Percentiles rank a stretch among this genome's conserved stretches.
Conservation (phyloP, 2,329 filamentous ascomycete species). For the Hymenoscyphus linearis region DNA sequence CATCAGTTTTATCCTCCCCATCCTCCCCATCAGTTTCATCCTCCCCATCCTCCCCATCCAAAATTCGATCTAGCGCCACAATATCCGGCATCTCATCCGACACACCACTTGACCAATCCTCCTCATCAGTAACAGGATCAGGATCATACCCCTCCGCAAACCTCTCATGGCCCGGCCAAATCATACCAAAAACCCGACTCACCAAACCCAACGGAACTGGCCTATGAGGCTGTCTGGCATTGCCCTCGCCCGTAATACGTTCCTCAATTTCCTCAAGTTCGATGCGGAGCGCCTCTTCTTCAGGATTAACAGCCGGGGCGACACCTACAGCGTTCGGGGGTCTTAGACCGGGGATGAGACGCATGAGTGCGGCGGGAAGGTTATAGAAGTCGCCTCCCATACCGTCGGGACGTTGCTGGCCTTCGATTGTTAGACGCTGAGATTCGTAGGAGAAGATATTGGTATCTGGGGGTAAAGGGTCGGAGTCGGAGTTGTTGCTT, state of each 20-base stretch:
- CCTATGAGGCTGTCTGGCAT: too few species aligned
- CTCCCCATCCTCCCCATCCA: slow-evolving; percentile 5
- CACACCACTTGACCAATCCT: slow-evolving; percentile 2
- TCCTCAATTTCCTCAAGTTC: slow-evolving; percentile 8
- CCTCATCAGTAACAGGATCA: slow-evolving; percentile 4
- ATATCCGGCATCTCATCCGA: slow-evolving; percentile 18
- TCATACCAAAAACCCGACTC: slow-evolving; percentile 19
- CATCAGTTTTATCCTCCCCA: not conserved
- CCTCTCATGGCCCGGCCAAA: slow-evolving; percentile 13
- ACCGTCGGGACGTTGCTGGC: not conserved
- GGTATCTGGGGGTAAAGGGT: slow-evolving; percentile 31
- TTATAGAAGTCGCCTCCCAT: slow-evolving; percentile 17
- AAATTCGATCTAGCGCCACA: slow-evolving; percentile 5
- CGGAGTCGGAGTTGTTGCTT: slow-evolving; percentile 31
- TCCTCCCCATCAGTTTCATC: slow-evolving; percentile 4
- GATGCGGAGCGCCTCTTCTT: slow-evolving; percentile 2
- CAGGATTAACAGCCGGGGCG: slow-evolving; percentile 1
- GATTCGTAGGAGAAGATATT: slow-evolving; percentile 29
- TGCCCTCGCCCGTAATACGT: slow-evolving; percentile 7
- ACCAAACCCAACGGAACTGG: slow-evolving; percentile 13
- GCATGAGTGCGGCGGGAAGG: slow-evolving; percentile 25
- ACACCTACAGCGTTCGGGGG: not conserved
- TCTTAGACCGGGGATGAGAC: slow-evolving; percentile 19
- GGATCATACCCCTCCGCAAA: not conserved
- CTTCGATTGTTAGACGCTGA: slow-evolving; percentile 17